These are phyloP conservation scores for Mycosphaerella arachidis DNA, from an alignment of 2,329 filamentous ascomycete genomes.

Conservation along the genomic window DNA sequence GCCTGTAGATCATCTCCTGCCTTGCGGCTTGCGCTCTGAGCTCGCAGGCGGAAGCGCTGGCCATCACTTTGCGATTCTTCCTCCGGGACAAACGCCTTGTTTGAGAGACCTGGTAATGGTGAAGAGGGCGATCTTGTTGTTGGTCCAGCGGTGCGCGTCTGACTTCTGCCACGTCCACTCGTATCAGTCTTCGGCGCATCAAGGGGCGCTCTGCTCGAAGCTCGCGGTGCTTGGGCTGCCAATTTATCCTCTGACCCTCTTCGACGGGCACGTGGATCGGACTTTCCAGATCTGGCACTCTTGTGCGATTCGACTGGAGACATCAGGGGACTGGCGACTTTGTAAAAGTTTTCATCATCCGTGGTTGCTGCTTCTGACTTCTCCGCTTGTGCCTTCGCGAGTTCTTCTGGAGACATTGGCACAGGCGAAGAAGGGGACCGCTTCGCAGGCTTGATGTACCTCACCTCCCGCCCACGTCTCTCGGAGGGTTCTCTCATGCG, in stretches of 20 bases:
- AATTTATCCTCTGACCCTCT: conserved; percentile 1
- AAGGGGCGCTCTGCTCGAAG: conserved; percentile 3
- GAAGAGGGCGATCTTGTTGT: conserved; percentile 69
- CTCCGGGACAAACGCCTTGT: conserved; percentile 53
- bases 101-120: conserved; percentile 67
- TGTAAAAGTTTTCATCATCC: conserved; percentile 47
- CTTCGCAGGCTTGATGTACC: conserved; percentile 71
- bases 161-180: conserved; percentile 56
- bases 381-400: conserved; percentile 41
- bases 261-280: neutral
- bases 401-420: conserved; percentile 89
- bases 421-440: conserved; percentile 86
- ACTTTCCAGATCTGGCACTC: conserved; percentile 10
- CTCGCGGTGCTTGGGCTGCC: conserved; percentile 1
- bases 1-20: conserved; percentile 34
- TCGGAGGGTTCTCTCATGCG: conserved; percentile 52
- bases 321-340: conserved; percentile 35
- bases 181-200: neutral
- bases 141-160: conserved; percentile 56
- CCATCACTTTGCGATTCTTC: conserved; percentile 47
- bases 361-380: conserved; percentile 43
- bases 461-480: conserved; percentile 63
- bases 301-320: conserved; percentile 31
- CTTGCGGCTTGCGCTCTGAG: conserved; percentile 47
- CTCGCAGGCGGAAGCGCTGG: conserved; percentile 45